phyloP scores from a whole-genome alignment of 2,329 filamentous ascomycete species.

The Coleophoma eucalyptorum region DNA sequence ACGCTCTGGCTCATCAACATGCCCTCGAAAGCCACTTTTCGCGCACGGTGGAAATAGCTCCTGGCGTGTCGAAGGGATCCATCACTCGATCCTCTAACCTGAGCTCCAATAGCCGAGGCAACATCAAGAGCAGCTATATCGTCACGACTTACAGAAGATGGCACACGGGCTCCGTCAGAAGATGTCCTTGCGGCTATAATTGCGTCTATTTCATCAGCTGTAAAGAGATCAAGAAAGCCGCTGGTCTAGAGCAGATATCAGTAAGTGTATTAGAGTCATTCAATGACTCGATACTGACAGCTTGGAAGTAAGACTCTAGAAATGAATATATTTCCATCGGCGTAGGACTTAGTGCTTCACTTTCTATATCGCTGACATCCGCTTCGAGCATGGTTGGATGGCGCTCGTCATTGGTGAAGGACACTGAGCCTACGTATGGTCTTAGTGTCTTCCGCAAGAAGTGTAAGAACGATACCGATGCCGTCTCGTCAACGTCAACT shows the following conservation, averaged over 20 bases:
- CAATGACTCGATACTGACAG: not conserved
- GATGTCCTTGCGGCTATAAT: not conserved
- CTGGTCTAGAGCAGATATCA: not conserved
- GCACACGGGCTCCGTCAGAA: too few relatives aligned
- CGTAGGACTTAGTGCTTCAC: not conserved
- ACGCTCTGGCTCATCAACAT: conserved; percentile 33
- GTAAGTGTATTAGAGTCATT: not conserved
- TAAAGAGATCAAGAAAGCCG: conserved; percentile 3
- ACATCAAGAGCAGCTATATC: conserved; percentile 19
- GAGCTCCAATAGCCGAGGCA: conserved; percentile 28
- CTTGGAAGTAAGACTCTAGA: not conserved
- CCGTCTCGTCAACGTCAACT: conserved; percentile 2
- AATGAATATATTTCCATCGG: not conserved
- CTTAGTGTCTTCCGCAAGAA: conserved; percentile 1
- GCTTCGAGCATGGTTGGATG: conserved; percentile 1
- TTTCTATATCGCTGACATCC: not conserved
- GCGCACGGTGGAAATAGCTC: conserved; percentile 30
- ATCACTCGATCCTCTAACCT: conserved; percentile 25
- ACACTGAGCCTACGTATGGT: conserved; percentile 1
- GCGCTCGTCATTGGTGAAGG: not conserved
- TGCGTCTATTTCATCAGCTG: not conserved
- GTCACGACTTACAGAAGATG: too few relatives aligned
- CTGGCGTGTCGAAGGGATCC: conserved; percentile 26
- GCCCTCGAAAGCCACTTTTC: conserved; percentile 26
- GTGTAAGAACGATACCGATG: conserved; percentile 3